phyloP scores from a whole-genome alignment of 805 yeast species.

The Torulaspora gathmanii region DNA sequence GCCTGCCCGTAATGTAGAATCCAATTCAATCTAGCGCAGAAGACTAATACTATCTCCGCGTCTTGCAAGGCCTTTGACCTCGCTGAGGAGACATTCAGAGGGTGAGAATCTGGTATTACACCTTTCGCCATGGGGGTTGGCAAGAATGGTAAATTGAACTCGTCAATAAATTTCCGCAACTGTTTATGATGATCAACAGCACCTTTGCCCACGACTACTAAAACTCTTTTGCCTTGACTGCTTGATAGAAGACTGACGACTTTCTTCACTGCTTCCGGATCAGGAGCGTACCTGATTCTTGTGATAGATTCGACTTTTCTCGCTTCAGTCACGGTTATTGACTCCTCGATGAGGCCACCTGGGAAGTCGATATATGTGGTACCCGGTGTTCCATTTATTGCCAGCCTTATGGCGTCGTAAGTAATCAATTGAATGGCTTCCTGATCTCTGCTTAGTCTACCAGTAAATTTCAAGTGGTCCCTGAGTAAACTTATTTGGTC shows the following conservation, averaged over 20 bases:
- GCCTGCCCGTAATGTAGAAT: slow-evolving; percentile 61
- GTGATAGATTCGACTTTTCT: slow-evolving; percentile 5
- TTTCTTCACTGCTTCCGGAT: slow-evolving; percentile 15
- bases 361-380: slow-evolving; percentile 61
- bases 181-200: slow-evolving; percentile 44
- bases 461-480: slow-evolving; percentile 49
- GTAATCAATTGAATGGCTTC: slow-evolving; percentile 18
- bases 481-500: slow-evolving; percentile 54
- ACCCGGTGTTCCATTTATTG: slow-evolving; percentile 50
- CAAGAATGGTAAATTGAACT: slow-evolving; percentile 49
- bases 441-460: slow-evolving; percentile 24
- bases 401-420: slow-evolving; percentile 23
- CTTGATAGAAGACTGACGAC: slow-evolving; percentile 37
- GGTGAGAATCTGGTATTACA: slow-evolving; percentile 47
- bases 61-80: slow-evolving; percentile 52
- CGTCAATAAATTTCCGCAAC: slow-evolving; percentile 40
- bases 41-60: slow-evolving; percentile 55
- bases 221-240: slow-evolving; percentile 42
- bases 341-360: slow-evolving; percentile 47
- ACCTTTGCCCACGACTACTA: slow-evolving; percentile 65
- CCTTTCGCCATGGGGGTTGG: slow-evolving; percentile 84
- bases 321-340: background rate
- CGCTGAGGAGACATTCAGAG: slow-evolving; percentile 55
- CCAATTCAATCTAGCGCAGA: slow-evolving; percentile 73
- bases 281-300: slow-evolving; percentile 15